Evolutionary conservation across 495 filamentous ascomycete genomes (phyloP), one percentile per base, ranked within the genome.

Genomic region (Darksidea phi): DNA sequence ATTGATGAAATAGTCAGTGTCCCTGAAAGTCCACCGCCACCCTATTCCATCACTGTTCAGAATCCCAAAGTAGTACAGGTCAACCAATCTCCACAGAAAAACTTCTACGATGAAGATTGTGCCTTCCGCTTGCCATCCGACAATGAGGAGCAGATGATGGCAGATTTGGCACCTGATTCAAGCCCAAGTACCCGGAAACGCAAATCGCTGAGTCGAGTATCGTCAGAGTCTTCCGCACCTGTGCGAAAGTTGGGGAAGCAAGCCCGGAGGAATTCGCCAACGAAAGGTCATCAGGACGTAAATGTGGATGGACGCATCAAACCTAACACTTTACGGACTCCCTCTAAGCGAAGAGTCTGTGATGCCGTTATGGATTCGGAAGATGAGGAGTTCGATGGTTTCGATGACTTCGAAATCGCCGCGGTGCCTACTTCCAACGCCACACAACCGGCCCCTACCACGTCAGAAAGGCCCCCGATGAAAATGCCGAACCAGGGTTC

Each of bases 11-110:
- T 62, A 20, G 11, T 59, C 13, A 13, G 20, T 41, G 17, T 23
- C 13, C 24, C 55, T n/a, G 12, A 74, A 21, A 68, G 68, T 3
- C 57, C 57, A n/a, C 65, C 70, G 17, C 71, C 67, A 15, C 63
- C 67, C 1, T 70, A 67, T 34, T 70, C 67, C 1, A 64, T 57
- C 13, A 34, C 51, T 15, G 61, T 43, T 17, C 43, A 28, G 8
- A 12, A 23, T 20, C 15, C 15, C 10, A 6, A 57, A 1, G 36
- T 20, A 1, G 20, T 1, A 34, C 25, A n/a, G 4, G 56, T 43
- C 45, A 8, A 50, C 2, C 15, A 45, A 6, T 18, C 32, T 18
- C 41, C n/a, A n/a, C 12, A 50, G 2, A n/a, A 66, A n/a, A 8
- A 23, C 13, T 50, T 36, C 23, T 28, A 48, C 21, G 32, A 59